These are phyloP conservation scores for Penicillium argentinense DNA, from an alignment of 495 filamentous ascomycete species.

Conservation along the genomic window DNA sequence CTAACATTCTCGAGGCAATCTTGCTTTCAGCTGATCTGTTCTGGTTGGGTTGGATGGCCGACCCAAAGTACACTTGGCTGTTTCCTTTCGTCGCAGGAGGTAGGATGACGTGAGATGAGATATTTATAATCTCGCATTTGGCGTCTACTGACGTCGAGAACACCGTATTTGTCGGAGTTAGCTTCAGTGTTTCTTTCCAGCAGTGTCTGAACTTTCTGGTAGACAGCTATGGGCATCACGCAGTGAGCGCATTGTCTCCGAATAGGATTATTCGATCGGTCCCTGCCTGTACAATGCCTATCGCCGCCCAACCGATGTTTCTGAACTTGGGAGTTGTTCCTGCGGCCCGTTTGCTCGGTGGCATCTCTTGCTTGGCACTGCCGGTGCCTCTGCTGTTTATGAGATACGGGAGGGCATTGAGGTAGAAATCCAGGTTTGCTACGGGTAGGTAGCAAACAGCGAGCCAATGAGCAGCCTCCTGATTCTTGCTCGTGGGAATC, in stretches of 20 bases:
- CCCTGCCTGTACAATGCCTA: conserved; percentile 34
- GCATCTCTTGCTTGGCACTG: conserved; percentile 27
- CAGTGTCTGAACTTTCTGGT: conserved; percentile 43
- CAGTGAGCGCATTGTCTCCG: conserved; percentile 35
- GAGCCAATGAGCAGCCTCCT: background rate
- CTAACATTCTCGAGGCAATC: conserved; percentile 51
- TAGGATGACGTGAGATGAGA: conserved; percentile 1
- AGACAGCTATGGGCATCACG: conserved; percentile 35
- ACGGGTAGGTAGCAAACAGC: background rate
- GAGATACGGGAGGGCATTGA: conserved; percentile 29
- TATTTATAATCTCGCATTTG: background rate
- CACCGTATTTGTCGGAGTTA: conserved; percentile 21
- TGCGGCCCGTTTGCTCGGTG: conserved; percentile 34
- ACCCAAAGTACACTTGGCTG: conserved; percentile 24
- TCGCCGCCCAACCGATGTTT: conserved; percentile 37
- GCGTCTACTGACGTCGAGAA: conserved; percentile 4
- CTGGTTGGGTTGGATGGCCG: conserved; percentile 44
- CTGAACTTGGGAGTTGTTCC: conserved; percentile 30
- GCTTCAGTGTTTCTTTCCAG: conserved; percentile 38
- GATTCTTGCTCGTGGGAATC: background rate
- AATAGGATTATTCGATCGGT: conserved; percentile 39
- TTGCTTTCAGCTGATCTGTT: conserved; percentile 48
- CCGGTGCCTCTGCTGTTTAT: conserved; percentile 40
- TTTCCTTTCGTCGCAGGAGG: conserved; percentile 15
- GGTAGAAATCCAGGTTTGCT: conserved; percentile 28